These are phyloP conservation scores for Medicago ruthenica DNA, from an alignment of 306 rosid genomes.

Conservation along the genomic window DNA sequence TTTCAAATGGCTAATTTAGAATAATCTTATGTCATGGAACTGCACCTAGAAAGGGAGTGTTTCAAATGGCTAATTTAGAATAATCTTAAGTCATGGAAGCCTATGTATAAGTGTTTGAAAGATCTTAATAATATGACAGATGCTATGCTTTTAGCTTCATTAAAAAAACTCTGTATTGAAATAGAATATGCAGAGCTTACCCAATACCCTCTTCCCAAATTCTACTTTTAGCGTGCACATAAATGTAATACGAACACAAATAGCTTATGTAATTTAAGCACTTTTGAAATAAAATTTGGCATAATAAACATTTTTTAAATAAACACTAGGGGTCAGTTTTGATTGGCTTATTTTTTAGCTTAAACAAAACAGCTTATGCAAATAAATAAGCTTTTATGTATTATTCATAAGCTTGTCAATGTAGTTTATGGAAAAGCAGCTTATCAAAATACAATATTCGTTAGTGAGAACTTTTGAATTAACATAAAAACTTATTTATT, in stretches of 20 bases:
- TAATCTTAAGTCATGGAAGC: neutral
- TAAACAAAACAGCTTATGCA: too few relatives aligned
- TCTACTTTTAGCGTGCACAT: neutral
- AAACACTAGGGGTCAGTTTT: neutral
- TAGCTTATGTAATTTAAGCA: neutral
- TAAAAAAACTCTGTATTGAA: neutral
- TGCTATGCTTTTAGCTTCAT: neutral
- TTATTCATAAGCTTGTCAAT: too few relatives aligned
- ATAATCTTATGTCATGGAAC: neutral
- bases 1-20: neutral
- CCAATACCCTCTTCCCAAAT: neutral
- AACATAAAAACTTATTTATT: too few relatives aligned
- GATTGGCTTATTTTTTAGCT: too few relatives aligned
- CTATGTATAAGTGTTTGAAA: neutral
- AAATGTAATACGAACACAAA: neutral
- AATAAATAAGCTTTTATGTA: too few relatives aligned
- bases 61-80: neutral
- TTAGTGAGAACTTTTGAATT: too few relatives aligned
- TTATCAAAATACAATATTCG: too few relatives aligned
- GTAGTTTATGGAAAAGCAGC: too few relatives aligned
- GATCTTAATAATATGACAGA: neutral
- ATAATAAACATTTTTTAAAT: neutral
- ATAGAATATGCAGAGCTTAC: neutral
- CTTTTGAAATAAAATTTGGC: neutral
- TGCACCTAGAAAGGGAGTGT: neutral